Conservation (phyloP, 179 eudicot species). For the Vitellaria paradoxa region DNA sequence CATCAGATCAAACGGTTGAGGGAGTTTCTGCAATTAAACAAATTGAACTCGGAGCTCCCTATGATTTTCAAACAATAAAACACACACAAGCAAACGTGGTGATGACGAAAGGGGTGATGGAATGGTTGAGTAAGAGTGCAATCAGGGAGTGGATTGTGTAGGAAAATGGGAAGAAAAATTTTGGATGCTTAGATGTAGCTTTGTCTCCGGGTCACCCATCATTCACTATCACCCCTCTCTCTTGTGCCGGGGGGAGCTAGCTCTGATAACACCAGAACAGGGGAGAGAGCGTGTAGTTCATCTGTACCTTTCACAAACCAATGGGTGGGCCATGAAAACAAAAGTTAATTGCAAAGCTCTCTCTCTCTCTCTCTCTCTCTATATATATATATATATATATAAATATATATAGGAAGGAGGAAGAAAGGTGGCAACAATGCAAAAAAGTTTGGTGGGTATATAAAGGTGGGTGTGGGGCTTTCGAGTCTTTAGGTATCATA, state of each 20-base stretch:
- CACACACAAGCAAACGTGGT: too few relatives aligned
- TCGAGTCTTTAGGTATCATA: conserved; percentile 15
- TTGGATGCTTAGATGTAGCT: conserved; percentile 29
- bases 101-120: background rate
- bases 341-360: background rate
- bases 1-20: too few relatives aligned
- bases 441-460: conserved; percentile 18
- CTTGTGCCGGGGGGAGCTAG: background rate
- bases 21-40: too few relatives aligned
- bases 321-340: conserved; percentile 37
- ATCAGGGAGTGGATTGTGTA: background rate
- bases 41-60: too few relatives aligned
- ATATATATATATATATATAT: conserved; percentile 13
- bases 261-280: background rate
- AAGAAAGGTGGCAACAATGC: conserved; percentile 9
- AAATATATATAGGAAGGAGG: background rate
- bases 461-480: conserved; percentile 39
- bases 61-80: too few relatives aligned
- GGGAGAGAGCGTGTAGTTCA: background rate
- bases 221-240: conserved; percentile 22
- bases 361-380: conserved; percentile 15
- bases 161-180: conserved; percentile 4
- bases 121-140: conserved; percentile 3
- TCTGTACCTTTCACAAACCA: conserved; percentile 4
- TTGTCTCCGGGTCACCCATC: conserved; percentile 20